Conservation (phyloP, 306 rosid species). For the Betula pendula region DNA sequence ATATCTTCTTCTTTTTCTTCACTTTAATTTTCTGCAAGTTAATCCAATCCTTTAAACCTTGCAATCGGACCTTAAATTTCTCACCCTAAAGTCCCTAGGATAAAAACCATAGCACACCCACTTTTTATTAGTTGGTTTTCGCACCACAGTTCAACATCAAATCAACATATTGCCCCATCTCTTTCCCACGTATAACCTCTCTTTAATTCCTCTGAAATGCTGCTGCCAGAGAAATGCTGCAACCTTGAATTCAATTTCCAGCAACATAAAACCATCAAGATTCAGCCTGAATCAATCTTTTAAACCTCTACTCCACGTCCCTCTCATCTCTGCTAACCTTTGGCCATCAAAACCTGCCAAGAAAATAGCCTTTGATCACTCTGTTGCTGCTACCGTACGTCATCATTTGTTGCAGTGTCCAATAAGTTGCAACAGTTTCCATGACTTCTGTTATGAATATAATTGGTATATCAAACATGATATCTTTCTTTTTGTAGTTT, state of each 20-base stretch:
- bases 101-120: not conserved
- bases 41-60: not conserved
- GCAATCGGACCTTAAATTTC: not conserved
- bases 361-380: not conserved
- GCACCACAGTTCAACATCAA: not conserved
- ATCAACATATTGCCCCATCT: not conserved
- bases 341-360: not conserved
- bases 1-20: not conserved
- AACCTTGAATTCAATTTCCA: not conserved
- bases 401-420: not conserved
- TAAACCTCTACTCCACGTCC: not conserved
- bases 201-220: not conserved
- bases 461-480: not conserved
- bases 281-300: not conserved
- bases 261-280: not conserved
- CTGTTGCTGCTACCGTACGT: not conserved
- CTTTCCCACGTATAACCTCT: not conserved
- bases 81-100: not conserved
- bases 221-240: not conserved
- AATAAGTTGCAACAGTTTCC: not conserved
- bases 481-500: not conserved
- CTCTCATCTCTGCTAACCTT: not conserved
- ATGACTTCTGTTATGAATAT: not conserved
- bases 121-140: not conserved
- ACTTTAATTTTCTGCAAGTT: not conserved